These are phyloP conservation scores for Coleophoma crateriformis DNA, from an alignment of 2,329 filamentous ascomycete genomes.

Conservation along the genomic window DNA sequence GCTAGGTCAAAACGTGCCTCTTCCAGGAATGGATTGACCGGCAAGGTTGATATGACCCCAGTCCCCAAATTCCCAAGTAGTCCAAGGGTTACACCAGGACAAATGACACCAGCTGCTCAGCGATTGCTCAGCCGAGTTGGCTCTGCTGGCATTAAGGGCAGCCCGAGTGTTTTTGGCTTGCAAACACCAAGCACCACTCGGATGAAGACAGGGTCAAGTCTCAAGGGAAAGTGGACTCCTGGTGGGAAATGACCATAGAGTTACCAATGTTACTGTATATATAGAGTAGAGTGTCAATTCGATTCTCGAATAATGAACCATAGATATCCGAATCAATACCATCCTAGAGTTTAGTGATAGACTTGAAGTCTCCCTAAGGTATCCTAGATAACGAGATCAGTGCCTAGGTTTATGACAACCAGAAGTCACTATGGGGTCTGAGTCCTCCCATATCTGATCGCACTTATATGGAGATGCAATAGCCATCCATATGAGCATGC, in stretches of 20 bases:
- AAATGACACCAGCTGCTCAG: constrained; percentile 70
- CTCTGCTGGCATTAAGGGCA: constrained; percentile 25
- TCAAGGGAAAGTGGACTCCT: constrained; percentile 22
- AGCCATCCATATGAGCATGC: no score
- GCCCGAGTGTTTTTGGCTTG: constrained; percentile 19
- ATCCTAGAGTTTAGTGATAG: no score
- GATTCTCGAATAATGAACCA: no score
- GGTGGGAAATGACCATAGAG: constrained; percentile 6
- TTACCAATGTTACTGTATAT: neutral
- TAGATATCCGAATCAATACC: no score
- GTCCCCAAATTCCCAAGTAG: constrained; percentile 68
- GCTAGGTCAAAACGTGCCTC: constrained; percentile 64
- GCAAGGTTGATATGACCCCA: constrained; percentile 52
- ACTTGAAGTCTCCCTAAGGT: no score
- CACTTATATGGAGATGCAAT: no score
- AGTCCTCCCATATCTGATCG: no score
- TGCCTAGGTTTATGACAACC: no score
- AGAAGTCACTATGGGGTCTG: no score
- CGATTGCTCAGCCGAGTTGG: constrained; percentile 60
- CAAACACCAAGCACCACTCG: constrained; percentile 20
- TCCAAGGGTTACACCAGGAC: constrained; percentile 44
- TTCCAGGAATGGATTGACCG: constrained; percentile 52
- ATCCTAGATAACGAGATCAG: no score
- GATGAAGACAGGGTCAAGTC: constrained; percentile 14
- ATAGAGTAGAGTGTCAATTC: no score